These are phyloP conservation scores for Mucor saturninus DNA, from an alignment of 371 early-diverging fungal genomes.

Conservation along the genomic window DNA sequence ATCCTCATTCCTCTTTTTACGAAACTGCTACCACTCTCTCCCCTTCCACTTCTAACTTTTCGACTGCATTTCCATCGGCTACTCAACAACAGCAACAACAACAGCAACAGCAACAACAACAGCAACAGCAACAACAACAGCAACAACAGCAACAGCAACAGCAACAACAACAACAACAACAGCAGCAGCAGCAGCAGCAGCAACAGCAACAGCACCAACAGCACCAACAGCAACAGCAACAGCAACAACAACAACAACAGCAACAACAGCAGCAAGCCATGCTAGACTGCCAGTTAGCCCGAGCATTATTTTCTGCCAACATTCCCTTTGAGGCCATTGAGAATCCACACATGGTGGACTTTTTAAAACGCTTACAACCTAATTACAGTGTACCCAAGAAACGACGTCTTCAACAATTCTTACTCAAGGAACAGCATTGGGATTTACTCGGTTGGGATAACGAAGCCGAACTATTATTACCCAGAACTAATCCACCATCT, in stretches of 20 bases:
- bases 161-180: background rate
- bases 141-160: background rate
- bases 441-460: conserved; percentile 31
- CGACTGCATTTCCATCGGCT: conserved; percentile 4
- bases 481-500: background rate
- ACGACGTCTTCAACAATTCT: conserved; percentile 34
- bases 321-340: conserved; percentile 38
- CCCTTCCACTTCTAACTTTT: conserved; percentile 7
- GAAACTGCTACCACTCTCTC: conserved; percentile 12
- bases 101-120: background rate
- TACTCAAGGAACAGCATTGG: conserved; percentile 50
- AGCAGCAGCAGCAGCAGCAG: background rate
- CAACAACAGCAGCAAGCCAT: conserved; percentile 6
- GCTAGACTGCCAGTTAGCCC: conserved; percentile 43
- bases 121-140: background rate
- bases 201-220: background rate
- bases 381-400: conserved; percentile 34
- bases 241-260: background rate
- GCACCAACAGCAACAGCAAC: background rate
- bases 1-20: conserved; percentile 4
- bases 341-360: conserved; percentile 36
- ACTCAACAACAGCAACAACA: background rate
- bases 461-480: background rate
- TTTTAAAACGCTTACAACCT: conserved; percentile 41
- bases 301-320: conserved; percentile 44